Base-by-base conservation (phyloP, 83 land plant species). In the Thuja plicata region DNA sequence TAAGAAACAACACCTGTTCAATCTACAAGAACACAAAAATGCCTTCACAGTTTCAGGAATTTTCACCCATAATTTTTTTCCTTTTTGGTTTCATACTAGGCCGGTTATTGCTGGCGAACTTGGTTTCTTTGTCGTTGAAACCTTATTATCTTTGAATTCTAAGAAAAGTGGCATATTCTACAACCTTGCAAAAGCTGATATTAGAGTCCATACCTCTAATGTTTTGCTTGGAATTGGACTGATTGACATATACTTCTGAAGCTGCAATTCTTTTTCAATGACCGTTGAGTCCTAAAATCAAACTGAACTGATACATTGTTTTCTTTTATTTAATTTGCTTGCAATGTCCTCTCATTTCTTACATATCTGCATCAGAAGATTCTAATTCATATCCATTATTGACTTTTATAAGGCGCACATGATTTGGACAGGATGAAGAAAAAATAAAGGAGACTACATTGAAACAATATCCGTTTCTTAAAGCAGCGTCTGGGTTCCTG, bases 381-480 rank as follows among this genome's bases (percentile, higher is more conserved):
- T 81, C 34, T 43, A 81, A 86, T 86, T 86, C 27, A 54, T 82
- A 38, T 74, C 76, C 46, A 85, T 50, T 37, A 89, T 88, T 90
- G 54, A 90, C 60, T 87, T 87, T 10, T 17, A 76, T 74, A 38
- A 83, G 85, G 45, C 32, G 30, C 5, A 89, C 2, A 35, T 87
- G 84, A 81, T 48, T 89, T 84, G 43, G 88, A 85, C 93, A 96
- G 97, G 97, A 96, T 92, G 97, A 96, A 92, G 92, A 96, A 92
- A 94, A 96, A 87, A 92, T 96, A 60, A 92, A 85, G 54, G 93
- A 91, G 90, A 87, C 88, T 24, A 96, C 93, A 55, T 87, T 92
- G 70, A 94, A 89, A 78, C 94, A 94, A 81, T 92, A 41, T 71
- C 94, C 92, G 73, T 88, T 90, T n/a, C 89, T 96, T 88, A 91